Evolutionary conservation across 495 filamentous ascomycete species (phyloP), one percentile per base, ranked within the genome.

Genomic region (Penicillium salamii): DNA sequence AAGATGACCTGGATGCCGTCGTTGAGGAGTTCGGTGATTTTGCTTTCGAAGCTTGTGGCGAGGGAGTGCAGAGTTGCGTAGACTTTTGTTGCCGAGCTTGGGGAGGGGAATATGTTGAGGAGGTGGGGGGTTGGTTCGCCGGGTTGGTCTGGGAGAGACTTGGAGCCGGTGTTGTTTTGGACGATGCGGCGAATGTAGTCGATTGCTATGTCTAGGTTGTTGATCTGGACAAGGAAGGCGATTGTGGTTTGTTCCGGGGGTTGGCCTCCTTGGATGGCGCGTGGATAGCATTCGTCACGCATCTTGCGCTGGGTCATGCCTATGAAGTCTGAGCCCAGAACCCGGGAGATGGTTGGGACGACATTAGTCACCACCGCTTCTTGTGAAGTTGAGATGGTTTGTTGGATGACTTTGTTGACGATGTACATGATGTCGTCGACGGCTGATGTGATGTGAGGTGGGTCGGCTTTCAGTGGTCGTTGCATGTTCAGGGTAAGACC

Each of bases 351-450:
- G 0, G 83, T 86, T 2, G 91, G 85, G 31, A 97, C 76, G 7
- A 95, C 89, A 35, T 78, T 84, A 43, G 80, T 81, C 18, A 92
- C 76, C 15, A 96, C 84, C 5, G 77, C 74, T 44, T 81, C 70
- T 61, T 96, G 91, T 0, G 88, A 89, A 5, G 93, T 97, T 1
- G 88, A 82, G 34, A 97, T 76, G 5, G 90, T 86, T 50, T 90
- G 86, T 40, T 90, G 85, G 32, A 97, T 76, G 33, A 96, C 85
- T 41, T 91, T 87, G 62, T 95, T 92, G 61, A 96, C 90, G 53
- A 97, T 96, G 71, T 97, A 98, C 95, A 97, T 97, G 46, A 97
- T 91, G 68, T 95, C 93, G 72, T 97, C 93, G 7, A 98, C 91
- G 1, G 93, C 90, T 0, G 91, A 95, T 42, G 91, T 92, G 59